These are phyloP conservation scores for Cryptococcus sp. DNA, from an alignment of 1,284 basidiomycete genomes.

Conservation along the genomic window DNA sequence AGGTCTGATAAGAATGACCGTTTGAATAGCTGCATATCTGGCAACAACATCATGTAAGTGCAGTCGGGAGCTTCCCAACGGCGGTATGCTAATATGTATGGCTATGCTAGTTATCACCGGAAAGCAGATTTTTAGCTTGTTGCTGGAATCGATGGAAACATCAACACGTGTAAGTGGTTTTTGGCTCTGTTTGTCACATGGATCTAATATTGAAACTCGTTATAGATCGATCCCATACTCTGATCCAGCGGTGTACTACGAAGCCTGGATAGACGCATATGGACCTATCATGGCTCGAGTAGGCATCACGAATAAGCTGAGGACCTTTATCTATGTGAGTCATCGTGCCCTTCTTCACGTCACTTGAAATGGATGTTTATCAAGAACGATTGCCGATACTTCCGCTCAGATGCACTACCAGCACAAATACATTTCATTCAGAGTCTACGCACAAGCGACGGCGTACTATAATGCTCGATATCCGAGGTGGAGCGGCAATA, in stretches of 20 bases:
- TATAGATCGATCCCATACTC: slow-evolving; percentile 14
- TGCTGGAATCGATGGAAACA: slow-evolving; percentile 29
- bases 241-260: slow-evolving; percentile 11
- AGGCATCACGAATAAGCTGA: slow-evolving; percentile 12
- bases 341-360: too few relatives aligned
- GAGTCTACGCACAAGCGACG: too few relatives aligned
- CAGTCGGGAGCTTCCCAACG: too few relatives aligned
- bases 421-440: too few relatives aligned
- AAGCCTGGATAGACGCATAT: slow-evolving; percentile 24
- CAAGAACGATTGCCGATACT: too few relatives aligned
- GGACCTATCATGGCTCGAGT: slow-evolving; percentile 22
- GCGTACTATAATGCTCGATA: too few relatives aligned
- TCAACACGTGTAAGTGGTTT: slow-evolving; percentile 24
- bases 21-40: slow-evolving; percentile 12
- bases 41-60: slow-evolving; percentile 25
- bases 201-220: too few relatives aligned
- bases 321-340: slow-evolving; percentile 20
- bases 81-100: too few relatives aligned
- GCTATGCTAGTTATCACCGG: slow-evolving; percentile 18
- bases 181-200: background rate
- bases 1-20: background rate
- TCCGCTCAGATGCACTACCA: too few relatives aligned
- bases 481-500: too few relatives aligned
- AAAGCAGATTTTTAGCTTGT: slow-evolving; percentile 21
- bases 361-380: too few relatives aligned